These are phyloP conservation scores for Lachancea mirantina DNA, from an alignment of 805 yeast species.

Conservation along the genomic window DNA sequence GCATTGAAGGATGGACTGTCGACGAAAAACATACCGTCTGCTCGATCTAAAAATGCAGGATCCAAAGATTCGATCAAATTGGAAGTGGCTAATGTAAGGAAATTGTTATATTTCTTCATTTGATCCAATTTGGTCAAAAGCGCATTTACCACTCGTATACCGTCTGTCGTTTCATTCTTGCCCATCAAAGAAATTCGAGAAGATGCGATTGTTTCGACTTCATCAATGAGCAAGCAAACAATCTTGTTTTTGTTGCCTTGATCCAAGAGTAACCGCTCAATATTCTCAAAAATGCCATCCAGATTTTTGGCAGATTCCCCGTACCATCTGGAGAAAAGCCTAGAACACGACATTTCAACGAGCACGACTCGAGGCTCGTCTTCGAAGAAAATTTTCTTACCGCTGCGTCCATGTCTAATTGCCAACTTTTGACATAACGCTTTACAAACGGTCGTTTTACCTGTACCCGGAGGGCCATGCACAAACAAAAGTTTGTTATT, in stretches of 20 bases:
- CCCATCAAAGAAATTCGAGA: slow-evolving; percentile 32
- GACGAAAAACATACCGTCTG: slow-evolving; percentile 33
- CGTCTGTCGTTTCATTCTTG: slow-evolving; percentile 38
- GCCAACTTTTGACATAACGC: slow-evolving; percentile 37
- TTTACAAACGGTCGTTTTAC: slow-evolving; percentile 38
- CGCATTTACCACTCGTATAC: slow-evolving; percentile 39
- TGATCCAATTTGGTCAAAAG: slow-evolving; percentile 37
- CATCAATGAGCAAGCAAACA: slow-evolving; percentile 38
- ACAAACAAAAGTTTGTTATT: slow-evolving; percentile 27
- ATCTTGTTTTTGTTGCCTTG: slow-evolving; percentile 14
- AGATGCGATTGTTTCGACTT: slow-evolving; percentile 39
- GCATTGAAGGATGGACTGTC: slow-evolving; percentile 31
- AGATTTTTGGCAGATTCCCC: slow-evolving; percentile 42
- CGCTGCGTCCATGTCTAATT: slow-evolving; percentile 16
- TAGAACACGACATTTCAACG: slow-evolving; percentile 38
- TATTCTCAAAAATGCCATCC: slow-evolving; percentile 31
- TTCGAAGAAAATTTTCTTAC: slow-evolving; percentile 1
- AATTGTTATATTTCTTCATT: slow-evolving; percentile 31
- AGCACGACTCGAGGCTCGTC: slow-evolving; percentile 23
- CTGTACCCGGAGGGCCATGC: slow-evolving; percentile 44
- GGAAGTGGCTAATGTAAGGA: slow-evolving; percentile 37
- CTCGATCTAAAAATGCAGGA: slow-evolving; percentile 40
- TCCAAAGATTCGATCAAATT: slow-evolving; percentile 35
- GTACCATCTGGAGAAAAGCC: slow-evolving; percentile 40
- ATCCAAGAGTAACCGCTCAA: slow-evolving; percentile 22